Percentiles rank a stretch among this genome's conserved stretches.
Conservation (phyloP, 306 rosid genomes). For the Corylus americana region DNA sequence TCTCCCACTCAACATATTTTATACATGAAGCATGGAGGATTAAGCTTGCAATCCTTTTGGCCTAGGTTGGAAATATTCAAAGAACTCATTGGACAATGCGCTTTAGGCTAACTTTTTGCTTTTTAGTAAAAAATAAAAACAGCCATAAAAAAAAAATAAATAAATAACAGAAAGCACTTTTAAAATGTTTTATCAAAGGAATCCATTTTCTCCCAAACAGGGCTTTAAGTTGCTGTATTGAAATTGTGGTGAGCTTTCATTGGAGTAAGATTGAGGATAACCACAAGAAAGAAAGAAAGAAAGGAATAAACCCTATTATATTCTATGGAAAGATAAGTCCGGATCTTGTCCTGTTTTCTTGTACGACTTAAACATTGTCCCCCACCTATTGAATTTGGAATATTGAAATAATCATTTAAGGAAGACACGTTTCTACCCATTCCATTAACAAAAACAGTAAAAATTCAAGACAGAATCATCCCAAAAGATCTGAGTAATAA, state of each 20-base stretch:
- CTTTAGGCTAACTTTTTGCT: too few relatives aligned
- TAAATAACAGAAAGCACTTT: too few relatives aligned
- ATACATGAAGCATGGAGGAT: too few relatives aligned
- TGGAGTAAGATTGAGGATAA: conserved; percentile 12
- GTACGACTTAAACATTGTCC: conserved; percentile 28
- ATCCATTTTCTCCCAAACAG: too few relatives aligned
- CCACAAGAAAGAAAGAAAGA: not conserved
- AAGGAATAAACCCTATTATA: conserved; percentile 7
- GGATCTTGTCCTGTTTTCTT: conserved; percentile 38
- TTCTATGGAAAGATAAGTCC: conserved; percentile 31
- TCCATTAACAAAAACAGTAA: not conserved
- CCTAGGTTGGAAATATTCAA: too few relatives aligned
- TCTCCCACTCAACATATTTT: too few relatives aligned
- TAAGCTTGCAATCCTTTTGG: too few relatives aligned
- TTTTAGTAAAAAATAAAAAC: too few relatives aligned
- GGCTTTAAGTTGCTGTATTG: too few relatives aligned
- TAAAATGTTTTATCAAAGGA: too few relatives aligned
- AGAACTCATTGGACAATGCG: too few relatives aligned
- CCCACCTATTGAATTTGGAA: conserved; percentile 23
- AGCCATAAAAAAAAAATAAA: too few relatives aligned
- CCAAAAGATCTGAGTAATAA: conserved; percentile 17
- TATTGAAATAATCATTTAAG: not conserved
- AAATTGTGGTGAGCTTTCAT: not conserved
- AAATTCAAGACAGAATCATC: conserved; percentile 6
- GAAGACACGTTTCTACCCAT: conserved; percentile 7